Evolutionary conservation across 1,284 basidiomycete species (phyloP), one percentile per base, ranked within the genome.

Genomic region (Cutaneotrichosporon sp.): DNA sequence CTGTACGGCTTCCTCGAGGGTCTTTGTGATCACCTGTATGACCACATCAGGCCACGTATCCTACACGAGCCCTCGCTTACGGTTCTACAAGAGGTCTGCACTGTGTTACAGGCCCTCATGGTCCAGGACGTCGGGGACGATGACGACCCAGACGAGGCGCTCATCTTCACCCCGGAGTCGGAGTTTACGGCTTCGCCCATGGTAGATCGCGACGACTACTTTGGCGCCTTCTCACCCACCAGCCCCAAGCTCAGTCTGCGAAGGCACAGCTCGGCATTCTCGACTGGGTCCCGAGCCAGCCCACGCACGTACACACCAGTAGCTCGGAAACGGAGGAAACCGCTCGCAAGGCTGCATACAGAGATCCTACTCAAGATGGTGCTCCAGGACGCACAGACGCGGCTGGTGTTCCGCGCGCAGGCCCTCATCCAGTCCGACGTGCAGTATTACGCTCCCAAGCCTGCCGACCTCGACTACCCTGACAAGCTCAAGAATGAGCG

Each of bases 331-430:
- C 43, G 34, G 9, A 51, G 65, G n/a, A 66, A 62, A 49, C 72
- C 72, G 1, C 75, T 84, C 22, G 77, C 79, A 14, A 78, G 78
- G 44, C 74, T 90, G 38, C 83, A 85, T 57, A 83, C 84, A 47
- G 80, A 84, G 54, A 82, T 86, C 48, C 76, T 96, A 6, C 75
- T 96, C 35, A 82, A 87, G 66, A 90, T 91, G 82, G 86, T 96
- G 2, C 75, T 94, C 20, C 90, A 94, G 71, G 92, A 96, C 66
- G 90, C 90, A 2, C 92, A 96, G 76, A 96, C 92, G 6, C 78
- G 90, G 48, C 74, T 96, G 46, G 90, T 96, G 62, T 96, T 96
- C 79, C 87, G 93, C 66, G 91, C 91, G 8, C 91, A 96, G 72
- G 82, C 88, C 1, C 80, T 94, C 44, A 84, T 96, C 41, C 87